phyloP scores from a whole-genome alignment of 129 eudicot species.

The Tanacetum coccineum region DNA sequence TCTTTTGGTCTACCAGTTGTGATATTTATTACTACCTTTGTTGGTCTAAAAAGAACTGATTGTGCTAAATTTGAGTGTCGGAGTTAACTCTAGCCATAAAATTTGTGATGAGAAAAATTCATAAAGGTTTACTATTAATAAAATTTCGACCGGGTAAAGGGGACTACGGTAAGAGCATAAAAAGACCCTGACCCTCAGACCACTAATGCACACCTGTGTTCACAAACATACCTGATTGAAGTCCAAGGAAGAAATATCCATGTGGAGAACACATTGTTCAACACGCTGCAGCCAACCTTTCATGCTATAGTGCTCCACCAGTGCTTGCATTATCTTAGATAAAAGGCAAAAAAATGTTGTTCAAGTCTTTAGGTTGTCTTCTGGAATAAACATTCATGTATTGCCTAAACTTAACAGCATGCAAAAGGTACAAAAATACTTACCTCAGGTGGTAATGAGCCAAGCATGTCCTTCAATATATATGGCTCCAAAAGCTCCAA shows the following conservation, averaged over 20 bases:
- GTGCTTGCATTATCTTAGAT: slow-evolving; percentile 85
- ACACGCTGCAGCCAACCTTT: slow-evolving; percentile 97
- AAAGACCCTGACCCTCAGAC: background rate
- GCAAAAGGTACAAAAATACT: slow-evolving; percentile 9
- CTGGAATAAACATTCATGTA: background rate
- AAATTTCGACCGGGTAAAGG: background rate
- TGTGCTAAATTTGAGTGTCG: background rate
- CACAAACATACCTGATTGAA: slow-evolving; percentile 69
- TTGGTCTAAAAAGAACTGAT: background rate
- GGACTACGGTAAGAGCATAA: background rate
- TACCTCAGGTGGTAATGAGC: slow-evolving; percentile 97
- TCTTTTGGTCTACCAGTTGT: no score
- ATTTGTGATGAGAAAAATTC: background rate
- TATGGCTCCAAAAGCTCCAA: slow-evolving; percentile 99
- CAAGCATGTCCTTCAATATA: slow-evolving; percentile 95
- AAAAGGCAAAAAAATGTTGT: background rate
- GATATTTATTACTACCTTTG: background rate
- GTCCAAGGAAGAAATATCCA: slow-evolving; percentile 96
- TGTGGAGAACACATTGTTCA: slow-evolving; percentile 97
- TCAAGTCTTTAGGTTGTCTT: slow-evolving; percentile 4
- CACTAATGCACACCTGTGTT: background rate
- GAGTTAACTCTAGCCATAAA: background rate
- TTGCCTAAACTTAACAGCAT: slow-evolving; percentile 7
- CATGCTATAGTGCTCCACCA: slow-evolving; percentile 90
- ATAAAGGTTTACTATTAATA: background rate